These are phyloP conservation scores for Trichoderma asperelloides DNA, from an alignment of 495 filamentous ascomycete species.

Conservation along the genomic window DNA sequence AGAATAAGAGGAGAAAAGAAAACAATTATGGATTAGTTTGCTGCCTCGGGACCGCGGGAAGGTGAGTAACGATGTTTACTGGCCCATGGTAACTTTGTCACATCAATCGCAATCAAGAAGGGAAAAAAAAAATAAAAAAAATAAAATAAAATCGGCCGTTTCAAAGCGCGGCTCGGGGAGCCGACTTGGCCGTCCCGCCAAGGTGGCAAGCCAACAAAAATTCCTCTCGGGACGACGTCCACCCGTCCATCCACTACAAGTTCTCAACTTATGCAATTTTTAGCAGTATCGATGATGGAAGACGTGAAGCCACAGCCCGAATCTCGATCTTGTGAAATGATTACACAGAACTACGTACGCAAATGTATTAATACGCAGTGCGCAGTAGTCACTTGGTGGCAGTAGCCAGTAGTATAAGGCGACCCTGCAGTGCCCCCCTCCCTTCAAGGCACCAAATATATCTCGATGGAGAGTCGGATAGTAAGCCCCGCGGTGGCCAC, in stretches of 20 bases:
- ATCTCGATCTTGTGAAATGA: no score
- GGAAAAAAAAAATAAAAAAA: neutral
- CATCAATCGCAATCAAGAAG: neutral
- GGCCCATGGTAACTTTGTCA: neutral
- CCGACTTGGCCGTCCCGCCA: neutral
- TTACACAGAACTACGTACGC: no score
- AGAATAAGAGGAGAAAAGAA: neutral
- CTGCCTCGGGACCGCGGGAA: neutral
- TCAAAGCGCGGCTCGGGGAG: neutral
- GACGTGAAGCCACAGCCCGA: no score
- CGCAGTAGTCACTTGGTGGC: no score
- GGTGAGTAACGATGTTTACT: neutral
- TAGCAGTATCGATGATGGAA: no score
- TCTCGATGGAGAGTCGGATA: no score
- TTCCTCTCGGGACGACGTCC: neutral
- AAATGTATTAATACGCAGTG: no score
- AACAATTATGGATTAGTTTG: neutral
- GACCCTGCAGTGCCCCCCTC: no score
- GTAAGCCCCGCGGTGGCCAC: no score
- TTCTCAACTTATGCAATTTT: no score
- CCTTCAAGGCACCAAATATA: no score
- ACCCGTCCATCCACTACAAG: neutral
- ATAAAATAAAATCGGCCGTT: neutral
- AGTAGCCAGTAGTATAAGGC: no score
- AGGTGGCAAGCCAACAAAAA: neutral